Conservation (phyloP, 1,139 yeast genomes). For the Geotrichum australiense region DNA sequence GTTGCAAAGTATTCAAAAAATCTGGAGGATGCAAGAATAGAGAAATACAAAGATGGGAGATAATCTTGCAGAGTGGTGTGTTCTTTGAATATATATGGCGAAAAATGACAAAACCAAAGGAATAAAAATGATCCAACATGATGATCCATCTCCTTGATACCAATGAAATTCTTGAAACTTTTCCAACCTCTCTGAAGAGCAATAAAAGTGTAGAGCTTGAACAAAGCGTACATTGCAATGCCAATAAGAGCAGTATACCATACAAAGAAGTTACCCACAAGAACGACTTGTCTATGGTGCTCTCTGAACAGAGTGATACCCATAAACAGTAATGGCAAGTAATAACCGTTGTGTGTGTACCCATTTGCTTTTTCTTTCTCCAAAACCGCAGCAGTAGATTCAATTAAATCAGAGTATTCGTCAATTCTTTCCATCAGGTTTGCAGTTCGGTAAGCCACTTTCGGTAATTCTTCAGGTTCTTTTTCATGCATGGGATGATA, state of each 20-base stretch:
- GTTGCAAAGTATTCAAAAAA: conserved; percentile 18
- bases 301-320: conserved; percentile 50
- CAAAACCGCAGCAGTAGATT: conserved; percentile 9
- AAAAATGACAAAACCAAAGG: conserved; percentile 24
- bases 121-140: conserved; percentile 25
- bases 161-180: conserved; percentile 12
- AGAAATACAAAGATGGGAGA: conserved; percentile 26
- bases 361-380: conserved; percentile 21
- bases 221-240: conserved; percentile 18
- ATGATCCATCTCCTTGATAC: conserved; percentile 23
- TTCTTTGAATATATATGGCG: conserved; percentile 17
- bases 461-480: conserved; percentile 25
- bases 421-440: conserved; percentile 32
- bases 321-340: conserved; percentile 44
- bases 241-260: conserved; percentile 37
- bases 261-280: conserved; percentile 52
- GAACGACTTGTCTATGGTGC: conserved; percentile 42
- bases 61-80: conserved; percentile 22
- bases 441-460: conserved; percentile 27
- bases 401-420: conserved; percentile 24
- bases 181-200: conserved; percentile 23
- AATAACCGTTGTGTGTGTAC: conserved; percentile 18
- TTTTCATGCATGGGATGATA: conserved; percentile 42
- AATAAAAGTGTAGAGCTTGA: conserved; percentile 22
- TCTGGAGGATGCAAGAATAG: conserved; percentile 22